phyloP scores from a whole-genome alignment of 2,329 filamentous ascomycete species.

The Aspergillus sp. region DNA sequence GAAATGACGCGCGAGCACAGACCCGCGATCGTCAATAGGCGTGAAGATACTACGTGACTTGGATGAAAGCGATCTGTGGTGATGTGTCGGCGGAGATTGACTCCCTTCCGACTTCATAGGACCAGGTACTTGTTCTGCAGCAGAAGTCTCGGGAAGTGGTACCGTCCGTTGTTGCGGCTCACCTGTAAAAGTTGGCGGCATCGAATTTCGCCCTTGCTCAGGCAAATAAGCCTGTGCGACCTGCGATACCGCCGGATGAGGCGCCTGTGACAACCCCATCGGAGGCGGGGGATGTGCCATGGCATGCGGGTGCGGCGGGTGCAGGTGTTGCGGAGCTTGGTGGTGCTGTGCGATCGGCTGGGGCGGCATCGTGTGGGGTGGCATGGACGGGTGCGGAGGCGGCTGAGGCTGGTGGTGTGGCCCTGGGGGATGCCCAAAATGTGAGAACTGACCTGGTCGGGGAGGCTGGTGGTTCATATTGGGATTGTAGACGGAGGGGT shows the following conservation, averaged over 20 bases:
- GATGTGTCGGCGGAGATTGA: constrained; percentile 36
- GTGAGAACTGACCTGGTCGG: constrained; percentile 40
- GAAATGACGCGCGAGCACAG: constrained; percentile 79
- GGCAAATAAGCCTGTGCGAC: constrained; percentile 68
- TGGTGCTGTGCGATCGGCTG: constrained; percentile 39
- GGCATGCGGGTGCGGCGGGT: constrained; percentile 34
- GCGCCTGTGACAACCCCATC: constrained; percentile 29
- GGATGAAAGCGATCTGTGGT: constrained; percentile 59
- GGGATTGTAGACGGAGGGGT: constrained; percentile 78
- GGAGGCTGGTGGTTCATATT: constrained; percentile 46
- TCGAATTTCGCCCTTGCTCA: constrained; percentile 68
- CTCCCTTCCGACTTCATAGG: constrained; percentile 37
- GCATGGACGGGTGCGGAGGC: constrained; percentile 17
- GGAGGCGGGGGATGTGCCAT: constrained; percentile 19
- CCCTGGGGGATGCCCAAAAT: constrained; percentile 39
- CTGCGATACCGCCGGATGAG: constrained; percentile 42
- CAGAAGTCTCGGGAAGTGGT: constrained; percentile 53
- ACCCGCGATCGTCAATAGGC: constrained; percentile 88
- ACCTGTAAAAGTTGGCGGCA: constrained; percentile 64
- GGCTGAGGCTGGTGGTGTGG: constrained; percentile 24
- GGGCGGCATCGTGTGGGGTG: constrained; percentile 22
- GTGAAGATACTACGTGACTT: constrained; percentile 95
- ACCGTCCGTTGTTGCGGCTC: constrained; percentile 57
- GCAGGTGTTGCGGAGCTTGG: constrained; percentile 31
- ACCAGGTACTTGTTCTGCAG: constrained; percentile 48